Base-by-base conservation (phyloP, 345 rosid genomes). In the Boechera stricta region DNA sequence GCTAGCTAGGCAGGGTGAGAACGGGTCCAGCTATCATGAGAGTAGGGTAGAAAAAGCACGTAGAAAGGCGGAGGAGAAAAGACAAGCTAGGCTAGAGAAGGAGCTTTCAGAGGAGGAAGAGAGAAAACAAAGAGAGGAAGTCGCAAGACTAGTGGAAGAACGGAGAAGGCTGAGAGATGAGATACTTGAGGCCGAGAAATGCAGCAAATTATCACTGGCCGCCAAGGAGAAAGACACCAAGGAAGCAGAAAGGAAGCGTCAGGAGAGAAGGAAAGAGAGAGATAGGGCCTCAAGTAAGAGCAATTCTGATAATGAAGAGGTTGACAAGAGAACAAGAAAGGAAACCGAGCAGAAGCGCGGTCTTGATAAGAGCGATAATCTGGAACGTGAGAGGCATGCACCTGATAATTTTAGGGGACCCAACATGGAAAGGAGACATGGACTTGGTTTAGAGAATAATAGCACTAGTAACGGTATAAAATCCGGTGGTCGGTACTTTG, bases 121-220 rank as follows among this genome's bases (percentile, higher is more conserved):
- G 82, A 88, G 88, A 80, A 94, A 90, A 85, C 98, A 94, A 80
- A 82, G 98, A 65, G 98, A 90, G 83, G 98, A 94, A 83, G 98
- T 92, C 42, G 92, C 98, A 0, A 87, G 94, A 74, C 83, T 94
- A 82, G 98, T 94, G 38, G 98, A 92, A 79, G 98, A 94, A 80
- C 90, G 91, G 32, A 87, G 98, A 79, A 89, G 61, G 79, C 73
- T 92, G 36, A 92, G 98, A 82, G 98, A 90, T 83, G 98, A 89
- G 85, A 88, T 77, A 59, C 69, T 59, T 53, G 97, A 86, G 75
- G 89, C 92, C 58, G 98, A 90, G 74, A 94, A 85, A 77, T 76
- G 54, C 36, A 84, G 80, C 64, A 89, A 84, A 75, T 70, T 66
- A 16, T 84, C 89, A 55, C 76, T 77, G 11, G 82, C 86, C 59